A percentile compares a stretch with the other conserved stretches of the same genome.
Evolutionary conservation across 805 yeast species (phyloP).

Genomic region (Wickerhamiella kazuoi): DNA sequence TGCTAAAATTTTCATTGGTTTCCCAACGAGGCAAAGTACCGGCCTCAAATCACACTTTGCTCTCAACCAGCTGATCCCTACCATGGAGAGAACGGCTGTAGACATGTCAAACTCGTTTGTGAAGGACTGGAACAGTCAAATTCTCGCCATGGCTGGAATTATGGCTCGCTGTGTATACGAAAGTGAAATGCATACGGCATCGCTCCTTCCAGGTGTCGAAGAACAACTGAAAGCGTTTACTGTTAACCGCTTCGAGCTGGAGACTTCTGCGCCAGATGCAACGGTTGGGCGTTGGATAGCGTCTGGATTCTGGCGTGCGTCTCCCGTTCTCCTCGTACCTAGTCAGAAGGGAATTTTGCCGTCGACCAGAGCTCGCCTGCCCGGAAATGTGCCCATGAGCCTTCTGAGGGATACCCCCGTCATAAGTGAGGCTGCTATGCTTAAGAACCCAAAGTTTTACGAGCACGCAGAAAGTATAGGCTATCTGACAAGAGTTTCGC

Average conservation of each 20-base stretch:
- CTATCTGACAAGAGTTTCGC: slow-evolving; percentile 13
- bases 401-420: slow-evolving; percentile 15
- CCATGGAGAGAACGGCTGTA: slow-evolving; percentile 27
- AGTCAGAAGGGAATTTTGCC: slow-evolving; percentile 19
- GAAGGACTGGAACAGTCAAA: slow-evolving; percentile 24
- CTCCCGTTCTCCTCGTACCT: slow-evolving; percentile 17
- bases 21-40: slow-evolving; percentile 26
- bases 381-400: slow-evolving; percentile 10
- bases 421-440: slow-evolving; percentile 12
- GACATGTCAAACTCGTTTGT: slow-evolving; percentile 26
- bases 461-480: slow-evolving; percentile 14
- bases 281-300: slow-evolving; percentile 20
- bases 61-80: slow-evolving; percentile 25
- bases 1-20: slow-evolving; percentile 26
- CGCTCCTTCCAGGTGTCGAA: background rate
- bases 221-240: slow-evolving; percentile 9
- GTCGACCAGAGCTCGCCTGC: slow-evolving; percentile 17
- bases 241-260: slow-evolving; percentile 18
- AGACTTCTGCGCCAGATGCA: slow-evolving; percentile 22
- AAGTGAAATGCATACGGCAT: slow-evolving; percentile 15
- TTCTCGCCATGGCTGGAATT: slow-evolving; percentile 24
- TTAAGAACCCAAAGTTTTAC: slow-evolving; percentile 15
- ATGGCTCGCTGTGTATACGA: slow-evolving; percentile 22
- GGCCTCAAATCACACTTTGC: slow-evolving; percentile 23
- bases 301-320: slow-evolving; percentile 23